Evolutionary conservation across 1,284 basidiomycete species (phyloP).

Genomic region (Xerocomus tenax): DNA sequence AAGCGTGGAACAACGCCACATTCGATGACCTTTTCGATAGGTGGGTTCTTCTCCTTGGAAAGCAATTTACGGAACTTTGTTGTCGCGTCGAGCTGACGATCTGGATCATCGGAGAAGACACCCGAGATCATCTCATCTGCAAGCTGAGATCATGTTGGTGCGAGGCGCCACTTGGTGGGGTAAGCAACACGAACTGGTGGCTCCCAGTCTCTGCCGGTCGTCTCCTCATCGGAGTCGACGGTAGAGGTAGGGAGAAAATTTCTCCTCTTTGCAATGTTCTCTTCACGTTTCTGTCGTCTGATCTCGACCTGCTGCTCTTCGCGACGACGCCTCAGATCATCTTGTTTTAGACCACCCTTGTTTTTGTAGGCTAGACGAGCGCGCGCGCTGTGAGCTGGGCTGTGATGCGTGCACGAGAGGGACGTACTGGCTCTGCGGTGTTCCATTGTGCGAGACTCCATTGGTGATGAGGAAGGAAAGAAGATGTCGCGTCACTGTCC

Average conservation of each 20-base stretch:
- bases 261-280: slow-evolving; percentile 92
- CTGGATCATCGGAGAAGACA: slow-evolving; percentile 87
- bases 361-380: slow-evolving; percentile 52
- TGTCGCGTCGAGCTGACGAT: slow-evolving; percentile 90
- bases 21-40: slow-evolving; percentile 98
- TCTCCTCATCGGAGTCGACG: slow-evolving; percentile 82
- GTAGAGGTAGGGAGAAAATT: slow-evolving; percentile 74
- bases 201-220: slow-evolving; percentile 63
- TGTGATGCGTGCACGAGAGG: not conserved
- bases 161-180: not conserved
- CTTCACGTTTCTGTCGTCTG: slow-evolving; percentile 90
- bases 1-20: slow-evolving; percentile 96
- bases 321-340: slow-evolving; percentile 84
- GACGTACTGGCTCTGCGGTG: slow-evolving; percentile 55
- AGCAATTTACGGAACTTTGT: slow-evolving; percentile 96
- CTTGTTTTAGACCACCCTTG: slow-evolving; percentile 76
- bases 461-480: slow-evolving; percentile 17
- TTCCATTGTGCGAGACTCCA: slow-evolving; percentile 58
- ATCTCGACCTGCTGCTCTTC: slow-evolving; percentile 98
- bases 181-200: slow-evolving; percentile 51
- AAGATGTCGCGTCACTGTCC: slow-evolving; percentile 22
- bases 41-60: slow-evolving; percentile 99
- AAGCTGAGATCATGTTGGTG: slow-evolving; percentile 42
- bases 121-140: slow-evolving; percentile 88
- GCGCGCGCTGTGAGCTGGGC: slow-evolving; percentile 15